These are phyloP conservation scores for Prunus fruticosa DNA, from an alignment of 306 rosid genomes.

Conservation along the genomic window DNA sequence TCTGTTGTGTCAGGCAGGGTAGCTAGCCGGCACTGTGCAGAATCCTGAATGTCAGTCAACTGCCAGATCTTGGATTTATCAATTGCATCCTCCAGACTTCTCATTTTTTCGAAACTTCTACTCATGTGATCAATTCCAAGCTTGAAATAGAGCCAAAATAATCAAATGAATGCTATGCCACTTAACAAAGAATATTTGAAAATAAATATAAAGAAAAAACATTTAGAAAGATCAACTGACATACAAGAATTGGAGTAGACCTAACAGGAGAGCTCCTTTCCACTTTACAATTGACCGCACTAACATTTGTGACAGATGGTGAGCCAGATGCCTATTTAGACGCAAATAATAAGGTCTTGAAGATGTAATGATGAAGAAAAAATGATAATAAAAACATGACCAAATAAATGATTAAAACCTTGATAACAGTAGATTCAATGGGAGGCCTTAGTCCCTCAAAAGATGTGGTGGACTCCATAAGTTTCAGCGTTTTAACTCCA, in stretches of 20 bases:
- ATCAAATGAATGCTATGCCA: slow-evolving; percentile 23
- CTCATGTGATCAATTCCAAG: slow-evolving; percentile 58
- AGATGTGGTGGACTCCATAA: slow-evolving; percentile 44
- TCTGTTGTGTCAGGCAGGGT: slow-evolving; percentile 76
- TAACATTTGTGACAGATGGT: slow-evolving; percentile 45
- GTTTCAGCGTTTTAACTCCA: slow-evolving; percentile 61
- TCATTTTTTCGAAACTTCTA: slow-evolving; percentile 61
- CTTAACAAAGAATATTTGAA: background rate
- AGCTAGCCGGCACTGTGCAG: slow-evolving; percentile 66
- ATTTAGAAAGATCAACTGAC: slow-evolving; percentile 22
- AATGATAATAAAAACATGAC: slow-evolving; percentile 10
- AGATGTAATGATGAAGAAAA: slow-evolving; percentile 6
- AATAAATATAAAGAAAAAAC: background rate
- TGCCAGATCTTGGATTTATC: slow-evolving; percentile 77
- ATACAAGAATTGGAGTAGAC: slow-evolving; percentile 66
- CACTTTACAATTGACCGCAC: slow-evolving; percentile 71
- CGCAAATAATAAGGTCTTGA: slow-evolving; percentile 5
- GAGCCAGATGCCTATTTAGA: slow-evolving; percentile 58
- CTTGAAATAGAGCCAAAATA: slow-evolving; percentile 41
- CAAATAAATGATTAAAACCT: slow-evolving; percentile 42
- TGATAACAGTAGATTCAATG: slow-evolving; percentile 56
- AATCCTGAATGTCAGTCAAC: slow-evolving; percentile 74
- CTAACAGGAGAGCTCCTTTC: slow-evolving; percentile 76
- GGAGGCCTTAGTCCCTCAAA: slow-evolving; percentile 74
- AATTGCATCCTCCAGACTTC: slow-evolving; percentile 50